Base-by-base conservation (phyloP, 495 filamentous ascomycete species). In the Podospora appendiculata region DNA sequence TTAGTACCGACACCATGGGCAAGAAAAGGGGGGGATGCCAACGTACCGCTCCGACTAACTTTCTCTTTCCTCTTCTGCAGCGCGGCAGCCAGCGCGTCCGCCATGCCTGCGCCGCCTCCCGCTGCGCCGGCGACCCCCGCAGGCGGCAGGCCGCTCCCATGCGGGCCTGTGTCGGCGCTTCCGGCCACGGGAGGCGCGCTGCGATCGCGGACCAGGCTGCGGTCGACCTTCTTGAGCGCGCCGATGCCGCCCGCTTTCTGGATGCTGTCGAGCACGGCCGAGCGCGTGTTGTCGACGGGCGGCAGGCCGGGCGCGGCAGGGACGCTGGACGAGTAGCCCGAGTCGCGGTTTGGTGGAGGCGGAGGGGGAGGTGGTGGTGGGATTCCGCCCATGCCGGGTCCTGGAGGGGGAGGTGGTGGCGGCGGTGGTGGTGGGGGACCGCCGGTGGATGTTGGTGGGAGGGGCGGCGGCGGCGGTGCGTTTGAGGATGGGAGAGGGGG, bases 11-110 rank as follows among this genome's bases (percentile, higher is more conserved):
- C 6, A 17, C 35, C 9, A 39, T 4, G 10, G n/a, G n/a, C n/a
- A 19, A 50, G 8, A 18, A 40, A 17, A n/a, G 10, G 9, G 9
- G 52, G 13, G 32, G 46, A 42, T 1, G 40, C 36, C 46, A 45
- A 85, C 89, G 80, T 85, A 96, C 90, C 90, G 73, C 88, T 93
- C 63, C 83, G 79, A 65, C 87, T 85, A 62, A 95, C 90, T 75
- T 90, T 92, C 70, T 86, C 79, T 72, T 95, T 95, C 70, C 90
- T 74, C 71, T 88, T 81, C 55, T 80, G 79, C 54, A 92, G 70
- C 43, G 86, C 88, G 50, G 81, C 82, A 52, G 88, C 86, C 53
- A 96, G 70, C 47, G 89, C 90, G 68, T 86, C 86, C 25, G 88
- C 88, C 78, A 96, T 76, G 52, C 81, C 81, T 11, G 67, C 75